phyloP scores from a whole-genome alignment of 2,329 filamentous ascomycete species.

The Aplosporella prunicola region DNA sequence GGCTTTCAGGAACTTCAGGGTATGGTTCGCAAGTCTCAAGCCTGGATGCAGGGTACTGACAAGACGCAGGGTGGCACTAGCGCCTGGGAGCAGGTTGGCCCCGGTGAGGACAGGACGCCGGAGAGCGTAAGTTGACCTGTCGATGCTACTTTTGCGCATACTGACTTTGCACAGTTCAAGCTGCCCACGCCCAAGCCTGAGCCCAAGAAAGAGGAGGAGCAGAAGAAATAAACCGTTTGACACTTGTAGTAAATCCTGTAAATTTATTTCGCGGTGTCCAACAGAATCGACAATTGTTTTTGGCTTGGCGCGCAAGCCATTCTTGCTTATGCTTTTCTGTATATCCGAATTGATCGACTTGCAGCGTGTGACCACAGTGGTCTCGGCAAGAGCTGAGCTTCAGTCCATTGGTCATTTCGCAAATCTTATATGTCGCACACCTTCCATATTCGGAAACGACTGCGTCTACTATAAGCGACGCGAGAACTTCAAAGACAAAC shows the following conservation, averaged over 20 bases:
- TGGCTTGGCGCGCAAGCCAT: no score
- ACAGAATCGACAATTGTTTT: no score
- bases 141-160: slow-evolving; percentile 19
- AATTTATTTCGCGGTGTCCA: slow-evolving; percentile 10
- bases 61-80: slow-evolving; percentile 13
- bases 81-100: slow-evolving; percentile 58
- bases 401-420: no score
- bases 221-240: slow-evolving; percentile 48
- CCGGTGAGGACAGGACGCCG: slow-evolving; percentile 68
- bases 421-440: no score
- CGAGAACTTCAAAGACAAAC: no score
- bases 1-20: slow-evolving; percentile 97
- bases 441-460: no score
- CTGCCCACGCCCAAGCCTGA: slow-evolving; percentile 93
- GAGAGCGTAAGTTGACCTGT: slow-evolving; percentile 54
- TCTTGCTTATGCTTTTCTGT: no score
- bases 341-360: no score
- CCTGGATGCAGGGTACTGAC: not conserved
- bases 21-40: slow-evolving; percentile 40
- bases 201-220: slow-evolving; percentile 68
- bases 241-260: slow-evolving; percentile 6
- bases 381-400: no score
- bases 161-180: slow-evolving; percentile 57
- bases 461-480: no score
- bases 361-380: no score